Evolutionary conservation across 2,329 filamentous ascomycete species (phyloP), one percentile per base, ranked within the genome.

Genomic region (Trichoderma sp.): DNA sequence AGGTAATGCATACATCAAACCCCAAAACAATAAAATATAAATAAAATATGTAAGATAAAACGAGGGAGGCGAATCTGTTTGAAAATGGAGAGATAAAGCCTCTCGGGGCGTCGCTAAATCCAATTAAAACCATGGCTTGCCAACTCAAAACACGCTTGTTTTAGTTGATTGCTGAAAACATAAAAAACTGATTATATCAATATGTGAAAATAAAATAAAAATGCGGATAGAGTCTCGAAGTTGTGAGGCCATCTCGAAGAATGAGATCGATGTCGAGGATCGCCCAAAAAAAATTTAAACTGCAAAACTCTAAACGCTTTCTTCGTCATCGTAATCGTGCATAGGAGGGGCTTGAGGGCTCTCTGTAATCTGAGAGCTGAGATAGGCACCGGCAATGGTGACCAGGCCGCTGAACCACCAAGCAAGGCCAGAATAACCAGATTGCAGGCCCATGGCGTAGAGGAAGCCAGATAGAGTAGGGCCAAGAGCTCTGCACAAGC

Each of bases 371-470:
- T 88, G 89, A 70, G 93, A 84, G 78, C 91, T 92, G 75, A 96
- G 83, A 61, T 91, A 81, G 1, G 91, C 92, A 56, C 94, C 96
- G 16, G 89, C 79, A 13, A 93, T 80, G 39, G 93, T 92, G 37
- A 97, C 88, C 4, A 91, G 75, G 10, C 91, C 93, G 72, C 91
- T 94, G 71, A 89, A 90, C 96, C 96, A 99, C 95, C 96, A 99
- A 0, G 94, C 91, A 39, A 97, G 84, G 24, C 94, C 94, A 5
- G 94, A 95, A 77, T 93, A 95, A 43, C 94, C 94, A 7, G 90
- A 86, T 72, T 89, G 86, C 43, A 96, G 86, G 61, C 96, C 96
- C 64, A 90, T 83, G 5, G 93, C 88, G 79, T 97, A 96, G 28
- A 98, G 85, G 32, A 94, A 83, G 1, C 96, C 96, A 3, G 94